Base-by-base conservation (phyloP, 805 yeast genomes). In the Nakazawaea laoshanensis region DNA sequence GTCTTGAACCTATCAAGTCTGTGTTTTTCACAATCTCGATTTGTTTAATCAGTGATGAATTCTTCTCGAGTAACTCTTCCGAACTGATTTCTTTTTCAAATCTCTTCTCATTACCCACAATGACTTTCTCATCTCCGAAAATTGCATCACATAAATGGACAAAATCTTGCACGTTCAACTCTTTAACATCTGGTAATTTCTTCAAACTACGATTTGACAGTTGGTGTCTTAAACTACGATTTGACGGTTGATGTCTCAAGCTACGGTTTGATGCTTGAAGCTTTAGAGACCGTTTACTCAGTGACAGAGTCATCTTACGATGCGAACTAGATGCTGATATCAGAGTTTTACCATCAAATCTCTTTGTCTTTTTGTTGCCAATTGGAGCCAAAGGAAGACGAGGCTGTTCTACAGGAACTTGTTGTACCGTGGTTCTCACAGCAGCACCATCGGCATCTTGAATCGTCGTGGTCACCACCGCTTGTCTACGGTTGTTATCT, bases 291-390 rank as follows among this genome's bases (percentile, higher is more conserved):
- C 16, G 30, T 25, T 31, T 31, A 31, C 39, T 36, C 10, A 29
- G 24, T 9, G 39, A 36, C n/a, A 32, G 25, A 27, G 35, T 36
- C 4, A 36, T 31, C 14, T 36, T 33, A 5, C 61, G 67, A 36
- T 61, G 68, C 4, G 74, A 63, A 6, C 74, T 66, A 3, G 75
- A 55, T 1, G 59, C 73, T 38, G 64, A 57, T 4, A 67, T 61
- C 26, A 59, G 59, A 4, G 57, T 51, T 42, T 65, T 60, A 37
- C 56, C 58, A 26, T 52, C 30, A 7, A 24, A 9, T 6, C 33
- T 32, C 24, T 28, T 35, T 4, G 31, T 47, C 35, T 52, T 55
- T 42, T 49, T 63, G 55, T 3, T 39, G 41, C 23, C 44, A 27
- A 17, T 30, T 32, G n/a, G n/a, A n/a, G n/a, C n/a, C n/a, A n/a